Percentiles rank a stretch among this genome's conserved stretches.
Conservation (phyloP, 331 rosid species). For the Malus hybrid region DNA sequence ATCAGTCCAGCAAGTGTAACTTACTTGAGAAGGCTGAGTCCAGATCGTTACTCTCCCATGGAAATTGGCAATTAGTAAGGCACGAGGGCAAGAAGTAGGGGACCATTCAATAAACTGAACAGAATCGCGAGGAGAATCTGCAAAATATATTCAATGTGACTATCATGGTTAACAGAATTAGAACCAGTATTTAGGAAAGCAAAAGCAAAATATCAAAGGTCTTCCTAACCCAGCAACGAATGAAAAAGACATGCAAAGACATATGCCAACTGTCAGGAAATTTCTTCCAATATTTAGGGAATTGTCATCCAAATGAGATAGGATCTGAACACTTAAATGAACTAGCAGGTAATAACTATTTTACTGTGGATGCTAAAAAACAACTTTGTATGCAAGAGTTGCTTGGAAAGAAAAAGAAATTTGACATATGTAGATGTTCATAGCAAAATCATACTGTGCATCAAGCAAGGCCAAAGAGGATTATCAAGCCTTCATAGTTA, state of each 20-base stretch:
- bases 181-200: not conserved
- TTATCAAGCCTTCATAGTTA: not conserved
- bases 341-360: not conserved
- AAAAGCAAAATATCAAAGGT: not conserved
- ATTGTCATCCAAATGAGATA: not conserved
- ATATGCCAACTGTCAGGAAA: not conserved
- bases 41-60: too few relatives aligned
- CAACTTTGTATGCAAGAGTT: not conserved
- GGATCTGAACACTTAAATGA: not conserved
- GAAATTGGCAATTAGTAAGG: too few relatives aligned
- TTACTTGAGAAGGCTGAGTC: too few relatives aligned
- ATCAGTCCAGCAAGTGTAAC: not conserved
- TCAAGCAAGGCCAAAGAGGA: not conserved
- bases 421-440: not conserved
- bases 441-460: not conserved
- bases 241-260: not conserved
- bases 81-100: too few relatives aligned
- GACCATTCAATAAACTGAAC: too few relatives aligned
- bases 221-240: not conserved
- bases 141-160: slow-evolving; percentile 12
- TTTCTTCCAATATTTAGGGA: not conserved
- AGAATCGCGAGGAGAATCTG: slow-evolving; percentile 45
- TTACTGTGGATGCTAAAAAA: not conserved
- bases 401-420: not conserved
- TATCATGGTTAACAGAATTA: slow-evolving; percentile 8